Evolutionary conservation across 2,329 filamentous ascomycete genomes (phyloP), one percentile per base, ranked within the genome.

Genomic region (Ceratocystis ficicola): DNA sequence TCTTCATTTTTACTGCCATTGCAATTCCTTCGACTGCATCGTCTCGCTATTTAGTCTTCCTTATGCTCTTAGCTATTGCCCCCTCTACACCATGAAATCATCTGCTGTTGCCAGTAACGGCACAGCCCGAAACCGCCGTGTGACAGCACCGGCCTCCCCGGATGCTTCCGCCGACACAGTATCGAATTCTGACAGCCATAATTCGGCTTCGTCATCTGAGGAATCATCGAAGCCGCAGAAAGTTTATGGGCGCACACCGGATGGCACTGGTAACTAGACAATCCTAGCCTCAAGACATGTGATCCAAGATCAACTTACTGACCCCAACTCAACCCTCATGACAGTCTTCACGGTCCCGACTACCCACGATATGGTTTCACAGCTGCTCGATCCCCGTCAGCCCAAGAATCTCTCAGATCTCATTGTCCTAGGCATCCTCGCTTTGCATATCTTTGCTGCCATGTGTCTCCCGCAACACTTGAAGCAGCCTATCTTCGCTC

Each of bases 341-440:
- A 61, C 72, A 97, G 94, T 96, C 72, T 99, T 99, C 74, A 88
- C 90, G 67, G 94, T 99, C 65, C 94, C 94, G 61, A 87, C 90
- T 69, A 99, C 94, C 66, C 91, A 96, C 80, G 94, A 99, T 77
- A 97, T 99, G 94, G 93, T 99, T 71, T 95, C 93, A 63, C 94
- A 97, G 77, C 83, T 99, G 65, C 85, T 99, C 71, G 94, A 95
- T 72, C 94, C 94, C 63, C 89, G 88, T 70, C 88, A 97, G 74
- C 91, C 94, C 64, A 99, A 99, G 80, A 97, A 97, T 74, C 75
- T 95, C 48, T 94, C 91, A 68, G 94, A 99, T 76, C 77, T 85
- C 67, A 73, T 88, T 67, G 91, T 99, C 69, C 81, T 99, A 66
- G 81, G 81, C 60, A 87, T 96, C 68, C 81, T 99, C 62, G 87